Evolutionary conservation across 2,329 filamentous ascomycete genomes (phyloP), one percentile per base, ranked within the genome.

Genomic region (Pleomassaria siparia): DNA sequence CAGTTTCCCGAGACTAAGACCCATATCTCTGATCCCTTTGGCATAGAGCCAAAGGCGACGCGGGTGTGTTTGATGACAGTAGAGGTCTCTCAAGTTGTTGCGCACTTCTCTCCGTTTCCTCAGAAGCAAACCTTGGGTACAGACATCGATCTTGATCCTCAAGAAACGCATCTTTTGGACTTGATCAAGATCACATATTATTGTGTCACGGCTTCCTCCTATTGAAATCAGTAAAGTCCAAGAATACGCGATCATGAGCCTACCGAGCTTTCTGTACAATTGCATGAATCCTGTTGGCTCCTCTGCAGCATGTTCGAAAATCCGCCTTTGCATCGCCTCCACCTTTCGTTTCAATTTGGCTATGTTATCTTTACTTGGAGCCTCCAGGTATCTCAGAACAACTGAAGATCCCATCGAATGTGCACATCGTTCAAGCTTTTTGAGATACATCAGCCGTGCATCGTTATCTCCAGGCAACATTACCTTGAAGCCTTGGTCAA

Each of bases 111-210:
- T 20, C n/a, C 35, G 9, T 10, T 3, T 22, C 18, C 5, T 10
- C 24, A 22, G 18, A 22, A n/a, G 35, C 4, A 37, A n/a, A 15
- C 35, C 35, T 37, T 22, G 6, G 20, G 35, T 37, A 20, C 6
- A 11, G 35, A 37, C 35, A 15, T 37, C 35, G 11, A 37, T 37
- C n/a, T 37, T 37, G 20, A 37, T 37, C n/a, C 35, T 37, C n/a
- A 37, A 12, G 11, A 22, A 22, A 37, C 35, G 35, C 35, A 37
- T 37, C 10, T 15, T 37, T 7, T 13, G 11, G 13, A 22, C 18
- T 37, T 37, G 35, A 9, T 22, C 35, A 18, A 37, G 9, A 37
- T 37, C 35, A 18, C 18, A 22, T 6, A 37, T 4, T 8, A 37
- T 12, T 6, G 35, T 37, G n/a, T 37, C 20, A 13, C n/a, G 12